Percentiles rank a stretch among this genome's conserved stretches.
Conservation (phyloP, 345 rosid genomes). For the Cardamine occulta region DNA sequence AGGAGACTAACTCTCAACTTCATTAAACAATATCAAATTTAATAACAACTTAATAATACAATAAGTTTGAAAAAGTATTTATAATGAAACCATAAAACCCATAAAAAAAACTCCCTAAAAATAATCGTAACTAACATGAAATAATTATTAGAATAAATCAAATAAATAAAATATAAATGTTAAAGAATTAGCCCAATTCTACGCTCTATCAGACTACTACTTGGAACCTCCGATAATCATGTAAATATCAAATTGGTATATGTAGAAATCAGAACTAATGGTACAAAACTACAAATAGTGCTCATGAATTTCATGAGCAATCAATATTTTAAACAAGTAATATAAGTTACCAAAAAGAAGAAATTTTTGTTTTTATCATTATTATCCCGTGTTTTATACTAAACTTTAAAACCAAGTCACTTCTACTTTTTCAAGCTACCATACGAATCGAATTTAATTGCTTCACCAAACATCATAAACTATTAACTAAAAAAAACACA, state of each 20-base stretch:
- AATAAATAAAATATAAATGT: no score
- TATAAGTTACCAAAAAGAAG: not conserved
- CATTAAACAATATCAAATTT: no score
- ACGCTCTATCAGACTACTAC: not conserved
- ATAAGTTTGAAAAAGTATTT: no score
- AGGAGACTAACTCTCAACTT: no score
- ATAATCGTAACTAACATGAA: no score
- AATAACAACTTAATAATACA: no score
- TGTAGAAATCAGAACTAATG: not conserved
- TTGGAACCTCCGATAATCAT: not conserved
- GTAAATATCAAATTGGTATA: not conserved
- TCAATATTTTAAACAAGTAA: not conserved
- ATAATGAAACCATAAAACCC: no score
- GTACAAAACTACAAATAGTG: not conserved
- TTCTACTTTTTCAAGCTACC: conserved; percentile 28
- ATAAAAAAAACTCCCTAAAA: no score
- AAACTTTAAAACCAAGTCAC: conserved; percentile 38
- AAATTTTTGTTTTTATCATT: not conserved
- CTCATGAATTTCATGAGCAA: not conserved
- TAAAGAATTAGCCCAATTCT: not conserved
- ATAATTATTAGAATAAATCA: no score
- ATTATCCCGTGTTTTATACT: conserved; percentile 32
- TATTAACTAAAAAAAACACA: not conserved
- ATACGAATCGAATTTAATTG: conserved; percentile 14
- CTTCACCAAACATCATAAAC: conserved; percentile 29